phyloP scores from a whole-genome alignment of 2,329 filamentous ascomycete genomes.

The Albifimbria verrucaria region DNA sequence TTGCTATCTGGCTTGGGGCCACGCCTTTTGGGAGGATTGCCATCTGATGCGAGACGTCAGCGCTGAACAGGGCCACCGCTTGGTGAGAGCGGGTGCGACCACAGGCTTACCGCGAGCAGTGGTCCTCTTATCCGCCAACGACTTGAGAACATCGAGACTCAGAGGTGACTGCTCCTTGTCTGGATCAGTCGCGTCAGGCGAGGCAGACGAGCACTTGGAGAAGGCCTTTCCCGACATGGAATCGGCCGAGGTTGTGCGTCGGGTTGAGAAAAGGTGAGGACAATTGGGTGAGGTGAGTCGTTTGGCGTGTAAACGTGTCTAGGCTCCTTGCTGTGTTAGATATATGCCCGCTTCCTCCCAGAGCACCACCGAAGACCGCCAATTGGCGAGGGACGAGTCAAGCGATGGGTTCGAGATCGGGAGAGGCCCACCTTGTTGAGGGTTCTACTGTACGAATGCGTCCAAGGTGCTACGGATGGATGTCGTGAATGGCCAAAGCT shows the following conservation, averaged over 20 bases:
- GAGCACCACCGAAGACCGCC: not conserved
- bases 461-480: not conserved
- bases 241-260: not conserved
- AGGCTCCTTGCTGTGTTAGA: not conserved
- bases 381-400: not conserved
- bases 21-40: slow-evolving; percentile 80
- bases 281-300: not conserved
- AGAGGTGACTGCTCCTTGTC: slow-evolving; percentile 40
- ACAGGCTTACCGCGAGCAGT: slow-evolving; percentile 62
- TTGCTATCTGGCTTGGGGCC: slow-evolving; percentile 97
- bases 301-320: not conserved
- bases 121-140: slow-evolving; percentile 68
- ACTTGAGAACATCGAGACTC: slow-evolving; percentile 63
- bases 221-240: not conserved
- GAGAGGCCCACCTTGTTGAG: not conserved
- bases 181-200: slow-evolving; percentile 33
- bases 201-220: slow-evolving; percentile 46
- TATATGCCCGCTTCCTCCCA: not conserved
- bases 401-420: not conserved
- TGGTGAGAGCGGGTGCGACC: not conserved
- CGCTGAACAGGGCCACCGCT: no score
- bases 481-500: not conserved
- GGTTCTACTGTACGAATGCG: not conserved
- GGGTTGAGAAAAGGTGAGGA: not conserved
- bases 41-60: slow-evolving; percentile 56